These are phyloP conservation scores for Solanum paucissectum DNA, from an alignment of 257 asterid species.

Conservation along the genomic window DNA sequence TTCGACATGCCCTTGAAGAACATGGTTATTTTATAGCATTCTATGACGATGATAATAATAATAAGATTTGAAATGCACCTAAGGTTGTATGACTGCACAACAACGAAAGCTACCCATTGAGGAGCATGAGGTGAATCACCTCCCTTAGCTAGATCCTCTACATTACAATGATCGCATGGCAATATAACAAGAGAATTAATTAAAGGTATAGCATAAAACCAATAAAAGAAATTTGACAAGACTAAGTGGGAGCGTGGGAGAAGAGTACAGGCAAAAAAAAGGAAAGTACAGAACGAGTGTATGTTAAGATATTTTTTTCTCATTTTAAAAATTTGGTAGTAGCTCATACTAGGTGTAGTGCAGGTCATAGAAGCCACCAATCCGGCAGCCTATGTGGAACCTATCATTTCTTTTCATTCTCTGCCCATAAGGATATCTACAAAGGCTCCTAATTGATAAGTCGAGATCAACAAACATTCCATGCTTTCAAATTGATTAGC, in stretches of 20 bases:
- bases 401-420: not conserved
- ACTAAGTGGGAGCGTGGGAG: constrained; percentile 1
- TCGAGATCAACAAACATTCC: not conserved
- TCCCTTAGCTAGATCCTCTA: constrained; percentile 41
- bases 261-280: not conserved
- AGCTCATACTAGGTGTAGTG: not conserved
- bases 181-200: not conserved
- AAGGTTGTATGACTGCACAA: constrained; percentile 77
- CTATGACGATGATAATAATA: constrained; percentile 1
- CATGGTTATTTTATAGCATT: constrained; percentile 36
- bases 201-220: not conserved
- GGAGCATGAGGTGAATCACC: constrained; percentile 25
- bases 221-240: not conserved
- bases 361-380: not conserved
- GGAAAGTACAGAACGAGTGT: not conserved
- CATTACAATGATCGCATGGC: constrained; percentile 1
- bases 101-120: constrained; percentile 84
- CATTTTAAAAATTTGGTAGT: not conserved
- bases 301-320: not conserved
- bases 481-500: not conserved
- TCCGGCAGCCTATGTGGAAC: not conserved
- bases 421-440: not conserved
- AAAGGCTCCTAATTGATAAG: not conserved
- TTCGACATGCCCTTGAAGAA: constrained; percentile 45
- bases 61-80: constrained; percentile 34